Base-by-base conservation (phyloP, 306 rosid genomes). In the Prinsepia uniflora region DNA sequence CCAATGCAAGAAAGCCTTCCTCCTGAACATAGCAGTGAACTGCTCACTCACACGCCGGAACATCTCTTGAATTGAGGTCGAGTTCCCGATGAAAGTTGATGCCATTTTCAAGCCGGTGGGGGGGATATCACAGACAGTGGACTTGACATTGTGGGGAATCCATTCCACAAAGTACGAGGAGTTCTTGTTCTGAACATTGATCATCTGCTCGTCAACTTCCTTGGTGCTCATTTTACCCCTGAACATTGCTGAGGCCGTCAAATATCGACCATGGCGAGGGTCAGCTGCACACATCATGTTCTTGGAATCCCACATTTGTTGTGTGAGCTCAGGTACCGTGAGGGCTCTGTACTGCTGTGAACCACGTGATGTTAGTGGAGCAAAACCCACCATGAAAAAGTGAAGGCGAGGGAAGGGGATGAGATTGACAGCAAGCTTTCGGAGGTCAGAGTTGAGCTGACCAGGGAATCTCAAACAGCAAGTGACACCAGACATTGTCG, bases 271-370 rank as follows among this genome's bases (percentile, higher is more conserved):
- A 4, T 88, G 95, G 5, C 91, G 73, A 13, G 91, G 95, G 64
- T 88, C 95, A 14, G 91, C 95, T 2, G 91, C 95, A 5, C 95
- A 88, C 95, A 87, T 87, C 92, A 87, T 87, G 85, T 87, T 87
- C 89, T 87, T 87, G 0, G 96, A 72, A 83, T 89, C 96, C 92
- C 96, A 89, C 96, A 89, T 89, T 72, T 89, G 96, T 68, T 89
- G 96, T 4, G 96, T 89, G 53, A 89, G 92, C 80, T 89, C 96
- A 0, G 96, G 96, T 10, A 89, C 96, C 47, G 89, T 89, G 14
- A 86, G 60, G 15, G 91, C 82, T 39, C 92, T 78, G 81, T 89
- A 89, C 62, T 84, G 87, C 83, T 89, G 96, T 8, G 96, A 89
- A 42, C 96, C 91, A 0, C 96, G 86, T 1, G 96, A 89, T 8